phyloP scores from a whole-genome alignment of 371 early-diverging fungal species.

The Mortierella sp. region DNA sequence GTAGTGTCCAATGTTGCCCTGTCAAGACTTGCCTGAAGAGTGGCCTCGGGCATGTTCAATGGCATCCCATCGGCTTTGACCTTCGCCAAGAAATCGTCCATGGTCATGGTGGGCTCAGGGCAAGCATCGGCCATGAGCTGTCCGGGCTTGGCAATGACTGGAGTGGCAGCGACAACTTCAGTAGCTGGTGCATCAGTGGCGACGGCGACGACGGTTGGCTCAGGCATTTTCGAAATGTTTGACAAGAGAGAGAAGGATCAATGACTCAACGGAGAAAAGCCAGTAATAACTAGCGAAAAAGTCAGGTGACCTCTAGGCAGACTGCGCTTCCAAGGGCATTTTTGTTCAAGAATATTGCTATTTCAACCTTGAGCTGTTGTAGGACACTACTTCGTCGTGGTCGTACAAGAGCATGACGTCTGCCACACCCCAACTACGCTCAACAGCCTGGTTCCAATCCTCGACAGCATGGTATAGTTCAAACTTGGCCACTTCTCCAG shows the following conservation, averaged over 20 bases:
- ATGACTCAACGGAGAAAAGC: neutral
- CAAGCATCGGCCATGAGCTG: conserved; percentile 43
- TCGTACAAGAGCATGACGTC: too few relatives aligned
- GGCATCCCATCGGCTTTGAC: conserved; percentile 32
- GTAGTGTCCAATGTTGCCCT: too few relatives aligned
- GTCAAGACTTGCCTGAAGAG: conserved; percentile 33
- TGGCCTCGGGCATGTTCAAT: conserved; percentile 31
- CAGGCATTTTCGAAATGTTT: conserved; percentile 25
- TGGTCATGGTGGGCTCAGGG: conserved; percentile 26
- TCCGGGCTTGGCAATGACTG: neutral
- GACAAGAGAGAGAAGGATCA: conserved; percentile 3
- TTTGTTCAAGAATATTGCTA: too few relatives aligned
- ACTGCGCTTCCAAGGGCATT: too few relatives aligned
- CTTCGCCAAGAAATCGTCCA: conserved; percentile 41
- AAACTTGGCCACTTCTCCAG: neutral
- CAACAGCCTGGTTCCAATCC: too few relatives aligned
- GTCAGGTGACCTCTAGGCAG: neutral
- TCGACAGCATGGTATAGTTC: neutral
- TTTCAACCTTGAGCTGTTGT: too few relatives aligned
- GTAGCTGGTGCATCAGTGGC: neutral
- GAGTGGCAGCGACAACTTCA: neutral
- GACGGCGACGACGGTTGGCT: conserved; percentile 17
- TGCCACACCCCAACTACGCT: too few relatives aligned
- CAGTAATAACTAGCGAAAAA: neutral
- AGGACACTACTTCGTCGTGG: too few relatives aligned